A percentile compares a stretch with the other conserved stretches of the same genome.
Conservation (phyloP, 208 protist species). For the Trypanosoma theileri region DNA sequence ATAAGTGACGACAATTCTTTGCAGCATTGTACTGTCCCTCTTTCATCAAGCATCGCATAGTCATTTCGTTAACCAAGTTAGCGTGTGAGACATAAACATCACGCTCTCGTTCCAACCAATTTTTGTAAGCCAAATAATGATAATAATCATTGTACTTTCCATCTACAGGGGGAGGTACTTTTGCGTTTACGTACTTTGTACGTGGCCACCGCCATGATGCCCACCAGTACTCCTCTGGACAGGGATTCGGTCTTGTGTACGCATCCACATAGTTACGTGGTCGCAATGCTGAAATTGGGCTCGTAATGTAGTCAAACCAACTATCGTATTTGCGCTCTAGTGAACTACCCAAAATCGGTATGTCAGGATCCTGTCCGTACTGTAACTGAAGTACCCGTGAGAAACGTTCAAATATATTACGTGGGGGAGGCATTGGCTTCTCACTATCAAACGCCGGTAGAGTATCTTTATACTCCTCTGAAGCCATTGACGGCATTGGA, state of each 20-base stretch:
- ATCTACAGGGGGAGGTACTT: constrained; percentile 75
- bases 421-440: constrained; percentile 42
- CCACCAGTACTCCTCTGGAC: constrained; percentile 84
- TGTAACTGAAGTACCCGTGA: constrained; percentile 56
- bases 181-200: constrained; percentile 81
- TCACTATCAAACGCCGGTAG: constrained; percentile 56
- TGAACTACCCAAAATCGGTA: constrained; percentile 50
- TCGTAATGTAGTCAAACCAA: constrained; percentile 62
- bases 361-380: constrained; percentile 66
- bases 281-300: constrained; percentile 47
- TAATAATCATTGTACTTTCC: constrained; percentile 86
- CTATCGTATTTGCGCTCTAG: constrained; percentile 55
- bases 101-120: constrained; percentile 78
- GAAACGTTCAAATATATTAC: constrained; percentile 54
- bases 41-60: constrained; percentile 67
- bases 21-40: constrained; percentile 87
- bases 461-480: constrained; percentile 64
- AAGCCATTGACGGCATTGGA: constrained; percentile 56
- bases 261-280: constrained; percentile 73
- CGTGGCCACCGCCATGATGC: constrained; percentile 79
- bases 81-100: constrained; percentile 81
- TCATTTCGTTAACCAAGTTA: constrained; percentile 79
- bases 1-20: constrained; percentile 87
- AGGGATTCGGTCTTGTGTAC: constrained; percentile 76
- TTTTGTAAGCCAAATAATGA: constrained; percentile 82